Evolutionary conservation across 805 yeast genomes (phyloP).

Genomic region (Scheffersomyces ergatensis): DNA sequence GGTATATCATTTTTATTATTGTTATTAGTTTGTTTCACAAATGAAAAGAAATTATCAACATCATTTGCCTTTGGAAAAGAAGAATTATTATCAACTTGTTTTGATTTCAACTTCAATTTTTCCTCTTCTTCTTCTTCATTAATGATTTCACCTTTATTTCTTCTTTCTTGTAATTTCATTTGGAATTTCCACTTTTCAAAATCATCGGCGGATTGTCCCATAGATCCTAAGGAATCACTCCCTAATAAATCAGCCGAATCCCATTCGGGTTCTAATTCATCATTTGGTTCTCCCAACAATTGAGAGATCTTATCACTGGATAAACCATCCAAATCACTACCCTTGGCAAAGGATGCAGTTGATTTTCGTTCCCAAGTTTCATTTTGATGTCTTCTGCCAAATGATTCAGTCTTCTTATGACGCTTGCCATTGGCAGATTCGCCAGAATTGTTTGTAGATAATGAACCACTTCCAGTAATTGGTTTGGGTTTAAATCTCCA

Average conservation of each 20-base stretch:
- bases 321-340: conserved; percentile 26
- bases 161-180: conserved; percentile 50
- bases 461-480: neutral
- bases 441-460: conserved; percentile 5
- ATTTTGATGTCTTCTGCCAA: conserved; percentile 14
- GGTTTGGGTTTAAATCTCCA: conserved; percentile 40
- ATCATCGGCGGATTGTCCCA: conserved; percentile 55
- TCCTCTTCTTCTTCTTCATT: conserved; percentile 9
- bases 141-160: conserved; percentile 39
- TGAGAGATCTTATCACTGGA: conserved; percentile 32
- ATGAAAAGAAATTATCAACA: conserved; percentile 43
- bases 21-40: conserved; percentile 19
- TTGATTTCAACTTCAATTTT: conserved; percentile 10
- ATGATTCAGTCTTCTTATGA: conserved; percentile 13
- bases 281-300: conserved; percentile 32
- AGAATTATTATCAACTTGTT: too few species aligned
- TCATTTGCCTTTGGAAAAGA: conserved; percentile 29
- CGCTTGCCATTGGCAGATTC: conserved; percentile 5
- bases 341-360: conserved; percentile 13
- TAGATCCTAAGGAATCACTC: conserved; percentile 11
- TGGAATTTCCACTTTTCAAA: conserved; percentile 58
- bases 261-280: conserved; percentile 41
- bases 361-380: conserved; percentile 32
- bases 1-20: conserved; percentile 2
- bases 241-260: conserved; percentile 24